These are phyloP conservation scores for Fusarium pseudoanthophilum DNA, from an alignment of 2,329 filamentous ascomycete species.

Conservation along the genomic window DNA sequence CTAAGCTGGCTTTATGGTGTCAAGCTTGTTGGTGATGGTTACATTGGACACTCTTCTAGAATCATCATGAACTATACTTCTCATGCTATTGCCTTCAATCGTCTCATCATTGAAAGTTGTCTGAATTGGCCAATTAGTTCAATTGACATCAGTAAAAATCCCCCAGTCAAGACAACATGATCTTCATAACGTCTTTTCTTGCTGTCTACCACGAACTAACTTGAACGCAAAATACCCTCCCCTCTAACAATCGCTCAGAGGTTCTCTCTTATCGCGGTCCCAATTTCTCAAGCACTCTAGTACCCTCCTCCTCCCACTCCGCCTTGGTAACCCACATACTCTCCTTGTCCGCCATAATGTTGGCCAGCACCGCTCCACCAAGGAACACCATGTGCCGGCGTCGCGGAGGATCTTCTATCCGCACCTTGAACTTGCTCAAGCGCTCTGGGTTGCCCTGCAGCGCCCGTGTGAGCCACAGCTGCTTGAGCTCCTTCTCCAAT, in stretches of 20 bases:
- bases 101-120: fast-evolving
- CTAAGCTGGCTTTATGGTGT: constrained; percentile 22
- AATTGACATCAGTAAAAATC: background rate
- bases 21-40: constrained; percentile 17
- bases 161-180: background rate
- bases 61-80: background rate
- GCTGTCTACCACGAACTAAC: constrained; percentile 38
- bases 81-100: background rate
- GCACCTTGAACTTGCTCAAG: constrained; percentile 98
- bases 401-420: constrained; percentile 96
- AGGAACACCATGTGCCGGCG: constrained; percentile 99
- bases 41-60: background rate
- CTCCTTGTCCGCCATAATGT: constrained; percentile 99
- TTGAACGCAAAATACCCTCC: constrained; percentile 34
- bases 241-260: constrained; percentile 24
- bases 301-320: constrained; percentile 95
- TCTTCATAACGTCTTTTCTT: constrained; percentile 39
- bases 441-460: constrained; percentile 92
- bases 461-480: constrained; percentile 95
- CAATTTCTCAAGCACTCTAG: constrained; percentile 87
- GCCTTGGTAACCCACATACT: constrained; percentile 98
- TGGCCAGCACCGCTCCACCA: constrained; percentile 93
- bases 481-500: constrained; percentile 98
- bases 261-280: constrained; percentile 76
- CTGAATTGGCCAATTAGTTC: background rate